Conservation (phyloP, 73 alveolate genomes). For the Paramecium octaurelia region DNA sequence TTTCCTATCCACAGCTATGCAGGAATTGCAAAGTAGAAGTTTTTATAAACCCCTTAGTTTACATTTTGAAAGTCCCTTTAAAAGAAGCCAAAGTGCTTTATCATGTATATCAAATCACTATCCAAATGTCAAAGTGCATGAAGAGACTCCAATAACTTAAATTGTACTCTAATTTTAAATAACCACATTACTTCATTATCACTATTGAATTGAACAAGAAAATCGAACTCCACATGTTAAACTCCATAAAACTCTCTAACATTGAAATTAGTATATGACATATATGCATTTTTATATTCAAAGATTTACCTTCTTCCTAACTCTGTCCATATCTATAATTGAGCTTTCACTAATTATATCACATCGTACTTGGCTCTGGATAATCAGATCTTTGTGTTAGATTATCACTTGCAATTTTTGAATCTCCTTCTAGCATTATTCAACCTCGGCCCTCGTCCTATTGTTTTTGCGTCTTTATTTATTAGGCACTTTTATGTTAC, state of each 20-base stretch:
- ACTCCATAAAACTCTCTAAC: conserved; percentile 11
- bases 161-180: not conserved
- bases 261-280: conserved; percentile 27
- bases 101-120: not conserved
- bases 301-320: not conserved
- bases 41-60: not conserved
- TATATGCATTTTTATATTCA: not conserved
- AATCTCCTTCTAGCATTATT: not conserved
- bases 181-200: not conserved
- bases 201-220: conserved; percentile 14
- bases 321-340: not conserved
- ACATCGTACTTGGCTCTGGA: conserved; percentile 30
- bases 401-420: not conserved
- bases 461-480: not conserved
- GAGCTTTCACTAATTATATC: not conserved
- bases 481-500: conserved; percentile 32
- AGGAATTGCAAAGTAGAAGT: not conserved
- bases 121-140: conserved; percentile 2
- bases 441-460: not conserved
- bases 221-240: conserved; percentile 18
- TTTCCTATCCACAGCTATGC: not conserved
- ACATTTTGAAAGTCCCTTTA: not conserved
- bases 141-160: not conserved
- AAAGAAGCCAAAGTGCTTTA: not conserved
- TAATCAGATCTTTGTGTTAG: not conserved